Evolutionary conservation across 257 asterid species (phyloP).

Genomic region (Thymus quinquecostatus): DNA sequence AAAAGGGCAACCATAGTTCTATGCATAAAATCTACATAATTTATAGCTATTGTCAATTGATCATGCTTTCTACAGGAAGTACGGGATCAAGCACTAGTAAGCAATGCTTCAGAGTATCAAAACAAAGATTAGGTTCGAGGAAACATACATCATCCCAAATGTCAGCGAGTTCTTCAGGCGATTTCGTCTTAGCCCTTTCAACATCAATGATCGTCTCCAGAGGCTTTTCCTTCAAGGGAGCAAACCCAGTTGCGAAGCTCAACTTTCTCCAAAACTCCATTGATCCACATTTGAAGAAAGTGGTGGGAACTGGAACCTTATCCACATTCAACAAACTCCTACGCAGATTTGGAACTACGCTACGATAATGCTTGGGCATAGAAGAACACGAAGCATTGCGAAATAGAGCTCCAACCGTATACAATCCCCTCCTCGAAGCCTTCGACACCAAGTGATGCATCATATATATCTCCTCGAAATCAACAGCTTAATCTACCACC

Average conservation of each 20-base stretch:
- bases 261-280: constrained; percentile 56
- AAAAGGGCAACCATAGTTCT: background rate
- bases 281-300: constrained; percentile 49
- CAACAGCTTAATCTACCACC: constrained; percentile 11
- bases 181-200: constrained; percentile 73
- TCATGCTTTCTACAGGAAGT: constrained; percentile 1
- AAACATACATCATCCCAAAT: constrained; percentile 89
- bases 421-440: constrained; percentile 45
- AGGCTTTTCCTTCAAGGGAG: constrained; percentile 72
- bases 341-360: constrained; percentile 36
- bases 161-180: constrained; percentile 75
- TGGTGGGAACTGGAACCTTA: constrained; percentile 39
- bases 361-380: constrained; percentile 29
- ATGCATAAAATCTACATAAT: constrained; percentile 7
- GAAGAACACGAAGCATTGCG: constrained; percentile 35
- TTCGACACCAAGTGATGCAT: constrained; percentile 48
- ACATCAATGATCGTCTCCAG: constrained; percentile 75
- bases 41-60: background rate
- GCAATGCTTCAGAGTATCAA: background rate
- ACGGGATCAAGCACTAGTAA: background rate
- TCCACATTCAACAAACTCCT: constrained; percentile 38
- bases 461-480: constrained; percentile 42
- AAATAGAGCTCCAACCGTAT: constrained; percentile 32
- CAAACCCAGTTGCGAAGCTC: constrained; percentile 79
- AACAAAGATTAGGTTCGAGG: constrained; percentile 19